Evolutionary conservation across 1,139 yeast species (phyloP), one percentile per base, ranked within the genome.

Genomic region (Sugiyamaella paludigena): DNA sequence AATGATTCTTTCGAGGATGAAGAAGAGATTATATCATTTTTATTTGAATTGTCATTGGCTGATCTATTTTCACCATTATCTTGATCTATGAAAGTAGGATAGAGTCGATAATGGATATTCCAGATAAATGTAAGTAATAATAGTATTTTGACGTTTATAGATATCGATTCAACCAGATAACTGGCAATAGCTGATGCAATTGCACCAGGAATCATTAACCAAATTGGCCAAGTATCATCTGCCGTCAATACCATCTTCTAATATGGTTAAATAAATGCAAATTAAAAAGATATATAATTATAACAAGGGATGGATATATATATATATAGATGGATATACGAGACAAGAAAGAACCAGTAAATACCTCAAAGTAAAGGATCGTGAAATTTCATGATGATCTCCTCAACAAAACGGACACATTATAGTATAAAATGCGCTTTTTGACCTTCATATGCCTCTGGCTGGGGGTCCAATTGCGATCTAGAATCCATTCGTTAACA

Each of bases 111-210:
- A 40, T 56, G 51, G 16, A 56, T 49, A 24, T 56, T 53, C 43
- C 59, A 51, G 12, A 55, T 49, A 36, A 57, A 54, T n/a, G 61
- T 46, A 30, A 59, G 38, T n/a, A 53, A 40, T 6, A 49, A 31
- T 13, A 57, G 36, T n/a, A 58, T 49, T 42, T 52, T 55, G 12
- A 57, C 16, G 40, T 58, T 57, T 36, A 57, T 47, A 29, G 55
- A 55, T 34, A 52, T 27, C n/a, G 32, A 10, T 19, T 19, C 24
- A 3, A 19, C 24, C 28, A 37, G 26, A 19, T 48, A 40, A 39
- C 49, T 40, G 19, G 13, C 27, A 26, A 37, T 19, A 9, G 46
- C 36, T 10, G 50, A 29, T 7, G 47, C 27, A 4, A 37, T 28
- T 24, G 43, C 36, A 5, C 54, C 52, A 2, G 48, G 50, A 13